A percentile compares a stretch with the other conserved stretches of the same genome.
Conservation (phyloP, 2,329 filamentous ascomycete genomes). For the Hypoxylon sp. region DNA sequence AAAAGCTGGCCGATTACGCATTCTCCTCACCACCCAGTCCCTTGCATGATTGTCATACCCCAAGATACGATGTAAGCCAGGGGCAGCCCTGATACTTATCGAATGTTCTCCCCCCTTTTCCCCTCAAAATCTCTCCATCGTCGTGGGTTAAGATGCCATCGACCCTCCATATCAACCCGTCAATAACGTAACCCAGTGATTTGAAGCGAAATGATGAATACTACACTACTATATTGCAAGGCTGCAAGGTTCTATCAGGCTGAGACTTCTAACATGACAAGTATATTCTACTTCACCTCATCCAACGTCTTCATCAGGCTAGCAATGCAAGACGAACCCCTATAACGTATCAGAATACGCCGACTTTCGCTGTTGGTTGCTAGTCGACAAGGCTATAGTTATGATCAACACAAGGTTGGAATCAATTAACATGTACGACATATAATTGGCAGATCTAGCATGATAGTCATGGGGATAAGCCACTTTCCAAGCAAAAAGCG, state of each 20-base stretch:
- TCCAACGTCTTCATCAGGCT: slow-evolving; percentile 5
- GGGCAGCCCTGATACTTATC: slow-evolving; percentile 39
- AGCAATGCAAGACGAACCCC: slow-evolving; percentile 8
- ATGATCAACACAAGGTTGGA: slow-evolving; percentile 17
- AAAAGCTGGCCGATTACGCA: slow-evolving; percentile 42
- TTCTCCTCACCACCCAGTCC: slow-evolving; percentile 45
- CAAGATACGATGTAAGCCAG: slow-evolving; percentile 45
- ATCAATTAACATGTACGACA: slow-evolving; percentile 6
- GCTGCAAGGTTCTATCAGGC: slow-evolving; percentile 37
- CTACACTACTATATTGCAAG: slow-evolving; percentile 45
- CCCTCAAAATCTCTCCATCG: slow-evolving; percentile 26
- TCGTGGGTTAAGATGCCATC: slow-evolving; percentile 37
- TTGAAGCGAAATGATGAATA: slow-evolving; percentile 50
- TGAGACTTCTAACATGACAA: slow-evolving; percentile 26
- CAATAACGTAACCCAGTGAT: slow-evolving; percentile 37
- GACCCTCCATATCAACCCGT: slow-evolving; percentile 39
- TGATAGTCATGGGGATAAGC: slow-evolving; percentile 19
- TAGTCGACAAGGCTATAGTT: not conserved
- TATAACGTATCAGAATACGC: slow-evolving; percentile 5
- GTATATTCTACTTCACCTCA: slow-evolving; percentile 17
- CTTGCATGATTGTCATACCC: slow-evolving; percentile 54
- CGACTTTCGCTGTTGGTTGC: slow-evolving; percentile 12
- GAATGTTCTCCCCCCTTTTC: slow-evolving; percentile 23
- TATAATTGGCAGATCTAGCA: slow-evolving; percentile 16
- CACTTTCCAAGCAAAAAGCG: slow-evolving; percentile 24